phyloP scores from a whole-genome alignment of 257 asterid genomes.

The Nyctanthes arbortristis region DNA sequence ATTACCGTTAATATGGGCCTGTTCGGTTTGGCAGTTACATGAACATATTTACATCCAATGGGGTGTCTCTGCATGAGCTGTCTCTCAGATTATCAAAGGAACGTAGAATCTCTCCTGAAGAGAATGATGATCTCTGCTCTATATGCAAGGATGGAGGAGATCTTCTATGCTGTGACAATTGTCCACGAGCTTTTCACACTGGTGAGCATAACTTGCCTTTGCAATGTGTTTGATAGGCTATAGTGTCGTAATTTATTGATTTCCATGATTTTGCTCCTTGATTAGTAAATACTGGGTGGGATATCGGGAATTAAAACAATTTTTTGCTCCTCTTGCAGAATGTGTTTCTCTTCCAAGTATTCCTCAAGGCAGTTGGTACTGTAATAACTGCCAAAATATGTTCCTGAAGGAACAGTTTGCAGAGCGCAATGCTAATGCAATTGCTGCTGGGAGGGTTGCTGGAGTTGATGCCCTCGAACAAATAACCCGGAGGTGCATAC shows the following conservation, averaged over 20 bases:
- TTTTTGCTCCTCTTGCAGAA: conserved; percentile 47
- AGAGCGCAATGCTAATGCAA: conserved; percentile 63
- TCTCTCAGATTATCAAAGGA: conserved; percentile 54
- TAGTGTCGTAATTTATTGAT: background rate
- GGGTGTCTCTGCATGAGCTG: conserved; percentile 74
- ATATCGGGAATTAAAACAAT: background rate
- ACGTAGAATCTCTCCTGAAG: conserved; percentile 48
- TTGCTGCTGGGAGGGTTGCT: conserved; percentile 90
- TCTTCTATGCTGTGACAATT: conserved; percentile 77
- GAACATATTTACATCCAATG: conserved; percentile 78
- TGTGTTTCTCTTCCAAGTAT: conserved; percentile 54
- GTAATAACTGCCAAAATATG: conserved; percentile 66
- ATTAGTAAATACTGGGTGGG: background rate
- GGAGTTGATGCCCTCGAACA: conserved; percentile 79
- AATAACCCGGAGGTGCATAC: conserved; percentile 71
- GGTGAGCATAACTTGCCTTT: conserved; percentile 42
- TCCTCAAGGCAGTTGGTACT: conserved; percentile 77
- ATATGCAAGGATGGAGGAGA: conserved; percentile 78
- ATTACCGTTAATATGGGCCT: conserved; percentile 22
- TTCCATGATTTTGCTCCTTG: conserved; percentile 1
- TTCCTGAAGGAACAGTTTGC: conserved; percentile 57
- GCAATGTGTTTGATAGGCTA: background rate
- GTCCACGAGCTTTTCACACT: conserved; percentile 87
- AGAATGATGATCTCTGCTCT: conserved; percentile 87
- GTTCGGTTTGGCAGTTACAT: conserved; percentile 58